phyloP scores from a whole-genome alignment of 116 monocot species.

The Cymodocea nodosa region DNA sequence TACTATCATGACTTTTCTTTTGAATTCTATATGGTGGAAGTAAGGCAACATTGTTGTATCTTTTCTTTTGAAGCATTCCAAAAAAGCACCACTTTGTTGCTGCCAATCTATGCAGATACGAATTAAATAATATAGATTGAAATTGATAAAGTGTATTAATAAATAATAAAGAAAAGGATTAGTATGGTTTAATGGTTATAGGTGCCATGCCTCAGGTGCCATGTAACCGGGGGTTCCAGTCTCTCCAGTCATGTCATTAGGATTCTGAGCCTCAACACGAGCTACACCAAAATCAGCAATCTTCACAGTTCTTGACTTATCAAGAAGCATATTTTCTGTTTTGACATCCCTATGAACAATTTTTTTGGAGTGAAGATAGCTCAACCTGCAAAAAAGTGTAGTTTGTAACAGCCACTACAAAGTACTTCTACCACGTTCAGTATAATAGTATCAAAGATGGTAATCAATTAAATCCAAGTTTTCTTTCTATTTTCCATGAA shows the following conservation, averaged over 20 bases:
- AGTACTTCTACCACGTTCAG: background rate
- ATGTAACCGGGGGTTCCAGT: slow-evolving; percentile 25
- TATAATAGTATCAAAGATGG: too few relatives aligned
- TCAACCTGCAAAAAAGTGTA: slow-evolving; percentile 10
- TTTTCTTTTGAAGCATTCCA: too few relatives aligned
- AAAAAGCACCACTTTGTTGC: too few relatives aligned
- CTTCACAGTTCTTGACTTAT: slow-evolving; percentile 19
- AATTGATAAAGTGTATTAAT: too few relatives aligned
- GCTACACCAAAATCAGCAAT: slow-evolving; percentile 31
- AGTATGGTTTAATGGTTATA: background rate
- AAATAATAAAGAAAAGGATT: too few relatives aligned
- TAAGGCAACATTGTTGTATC: too few relatives aligned
- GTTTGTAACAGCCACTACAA: background rate
- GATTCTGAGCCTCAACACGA: slow-evolving; percentile 25
- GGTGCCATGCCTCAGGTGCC: slow-evolving; percentile 21
- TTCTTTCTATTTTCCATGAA: too few relatives aligned
- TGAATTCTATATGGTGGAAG: too few relatives aligned
- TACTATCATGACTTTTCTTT: too few relatives aligned
- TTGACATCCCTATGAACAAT: slow-evolving; percentile 30
- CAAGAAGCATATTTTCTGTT: slow-evolving; percentile 30
- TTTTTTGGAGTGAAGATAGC: slow-evolving; percentile 25
- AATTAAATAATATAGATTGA: too few relatives aligned
- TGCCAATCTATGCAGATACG: too few relatives aligned
- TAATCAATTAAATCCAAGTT: too few relatives aligned
- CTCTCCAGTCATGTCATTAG: slow-evolving; percentile 29